Base-by-base conservation (phyloP, 768 basidiomycete genomes). In the Boletus pseudo-olivaceus region DNA sequence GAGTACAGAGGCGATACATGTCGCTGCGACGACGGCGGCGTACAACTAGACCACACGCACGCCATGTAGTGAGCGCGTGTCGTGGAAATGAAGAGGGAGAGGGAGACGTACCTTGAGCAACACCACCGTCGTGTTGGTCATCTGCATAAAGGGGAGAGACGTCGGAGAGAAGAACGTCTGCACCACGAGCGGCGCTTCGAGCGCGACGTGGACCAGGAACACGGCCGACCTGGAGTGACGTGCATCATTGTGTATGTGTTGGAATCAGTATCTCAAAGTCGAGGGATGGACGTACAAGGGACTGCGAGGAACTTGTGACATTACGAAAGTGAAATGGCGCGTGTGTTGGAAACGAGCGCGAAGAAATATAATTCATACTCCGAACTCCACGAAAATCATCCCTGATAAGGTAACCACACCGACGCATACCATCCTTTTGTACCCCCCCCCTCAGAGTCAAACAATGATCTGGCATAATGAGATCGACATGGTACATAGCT, bases 111-210 rank as follows among this genome's bases (percentile, higher is more conserved):
- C 91, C 78, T 92, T 92, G 45, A 90, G 70, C 8, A 93, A 58
- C 2, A 90, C 82, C 8, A 92, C 47, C 0, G 89, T 82, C 6
- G 91, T 93, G 74, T 93, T 93, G 62, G 85, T 92, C 60, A 91
- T 76, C 66, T 90, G 82, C 51, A 92, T 60, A 67, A 93, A 91
- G 0, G 91, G 91, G 19, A 93, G 68, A 15, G 68, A 74, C 17
- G 70, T 62, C 1, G 88, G 84, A 0, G 82, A 76, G 73, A 81
- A 82, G 17, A 92, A 70, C 7, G 90, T 88, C 67, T 92, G 90
- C 32, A 93, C 69, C 4, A 84, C 89, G 20, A 93, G 66, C 0
- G 91, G 91, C 6, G 82, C 78, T 67, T 93, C 91, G 52, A 92
- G 74, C 6, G 85, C 88, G 61, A 90, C 81, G 62, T 93, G 91